A percentile compares a stretch with the other conserved stretches of the same genome.
Conservation (phyloP, 768 basidiomycete genomes). For the Leccinum boreale region DNA sequence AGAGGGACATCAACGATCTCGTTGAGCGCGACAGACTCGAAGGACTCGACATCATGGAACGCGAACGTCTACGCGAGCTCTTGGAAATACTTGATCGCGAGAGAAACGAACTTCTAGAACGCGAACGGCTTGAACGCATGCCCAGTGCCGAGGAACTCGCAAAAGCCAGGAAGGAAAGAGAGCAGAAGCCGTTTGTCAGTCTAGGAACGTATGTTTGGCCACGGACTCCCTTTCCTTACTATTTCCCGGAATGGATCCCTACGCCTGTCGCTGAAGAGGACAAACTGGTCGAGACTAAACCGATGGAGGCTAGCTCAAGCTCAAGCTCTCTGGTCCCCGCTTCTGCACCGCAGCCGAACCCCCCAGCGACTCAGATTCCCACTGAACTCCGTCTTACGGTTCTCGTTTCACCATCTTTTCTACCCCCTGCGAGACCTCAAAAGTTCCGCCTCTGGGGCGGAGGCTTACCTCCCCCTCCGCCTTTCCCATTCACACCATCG, state of each 20-base stretch:
- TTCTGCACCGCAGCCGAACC: conserved; percentile 5
- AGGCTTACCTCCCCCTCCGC: conserved; percentile 44
- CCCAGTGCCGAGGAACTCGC: conserved; percentile 33
- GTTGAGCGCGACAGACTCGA: conserved; percentile 29
- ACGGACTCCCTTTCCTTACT: conserved; percentile 32
- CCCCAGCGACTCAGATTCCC: conserved; percentile 15
- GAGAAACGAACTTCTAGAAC: conserved; percentile 28
- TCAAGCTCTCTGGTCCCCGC: conserved; percentile 27
- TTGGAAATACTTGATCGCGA: conserved; percentile 30
- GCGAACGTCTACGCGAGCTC: conserved; percentile 31
- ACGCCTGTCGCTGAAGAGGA: conserved; percentile 25
- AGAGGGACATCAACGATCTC: conserved; percentile 33
- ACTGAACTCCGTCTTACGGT: conserved; percentile 44
- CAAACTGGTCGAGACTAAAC: conserved; percentile 18
- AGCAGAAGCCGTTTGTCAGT: conserved; percentile 27
- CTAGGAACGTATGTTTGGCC: conserved; percentile 31
- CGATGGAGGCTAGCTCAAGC: conserved; percentile 25
- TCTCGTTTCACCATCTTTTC: conserved; percentile 55
- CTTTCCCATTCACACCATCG: conserved; percentile 28
- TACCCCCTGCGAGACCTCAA: conserved; percentile 52
- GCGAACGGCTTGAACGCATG: conserved; percentile 31
- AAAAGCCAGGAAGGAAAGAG: conserved; percentile 28
- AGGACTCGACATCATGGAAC: conserved; percentile 27
- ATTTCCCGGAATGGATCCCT: conserved; percentile 34
- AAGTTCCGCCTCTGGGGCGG: conserved; percentile 71